Evolutionary conservation across 2,329 filamentous ascomycete genomes (phyloP), one percentile per base, ranked within the genome.

Genomic region (Pyrenophora seminiperda): DNA sequence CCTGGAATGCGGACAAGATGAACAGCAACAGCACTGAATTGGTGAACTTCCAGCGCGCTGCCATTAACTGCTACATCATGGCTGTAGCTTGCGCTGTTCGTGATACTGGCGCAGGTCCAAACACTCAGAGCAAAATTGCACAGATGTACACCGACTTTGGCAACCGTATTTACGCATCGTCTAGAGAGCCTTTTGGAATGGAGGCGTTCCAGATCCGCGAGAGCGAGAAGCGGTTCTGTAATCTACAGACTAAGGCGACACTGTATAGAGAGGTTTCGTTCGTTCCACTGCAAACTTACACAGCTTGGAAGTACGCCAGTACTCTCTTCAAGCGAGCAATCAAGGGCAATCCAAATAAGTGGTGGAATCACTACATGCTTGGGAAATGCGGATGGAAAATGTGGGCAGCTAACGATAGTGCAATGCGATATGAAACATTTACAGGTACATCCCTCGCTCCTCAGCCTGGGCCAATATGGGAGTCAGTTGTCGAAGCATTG

Each of bases 1-100:
- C 92, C 4, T 96, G 91, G 91, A 89, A 87, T 15, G 89, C 91
- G 1, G 91, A 96, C 61, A 96, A 95, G 73, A 87, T 96, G 74
- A 96, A 96, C 73, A 93, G 89, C 68, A 87, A 88, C 62, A 85
- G 88, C 47, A 76, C 78, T 3, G 90, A 95, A 50, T 74, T 96
- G 36, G 82, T 91, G 18, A 85, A 84, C 42, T 83, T 89, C 53
- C 90, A 96, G 70, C 84, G 90, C 24, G 85, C 84, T 62, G 87
- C 90, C 1, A 92, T 96, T 37, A 90, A 96, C 70, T 93, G 90
- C 68, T 85, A 83, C 58, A 76, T 81, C 3, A 88, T 89, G 84
- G 86, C 87, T 6, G 77, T 86, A 32, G 83, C 86, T 14, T 79
- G 81, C 37, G 83, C 85, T 11, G 77, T 83, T 50, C 79, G 82